phyloP scores from a whole-genome alignment of 257 asterid genomes.

The Misopates orontium region DNA sequence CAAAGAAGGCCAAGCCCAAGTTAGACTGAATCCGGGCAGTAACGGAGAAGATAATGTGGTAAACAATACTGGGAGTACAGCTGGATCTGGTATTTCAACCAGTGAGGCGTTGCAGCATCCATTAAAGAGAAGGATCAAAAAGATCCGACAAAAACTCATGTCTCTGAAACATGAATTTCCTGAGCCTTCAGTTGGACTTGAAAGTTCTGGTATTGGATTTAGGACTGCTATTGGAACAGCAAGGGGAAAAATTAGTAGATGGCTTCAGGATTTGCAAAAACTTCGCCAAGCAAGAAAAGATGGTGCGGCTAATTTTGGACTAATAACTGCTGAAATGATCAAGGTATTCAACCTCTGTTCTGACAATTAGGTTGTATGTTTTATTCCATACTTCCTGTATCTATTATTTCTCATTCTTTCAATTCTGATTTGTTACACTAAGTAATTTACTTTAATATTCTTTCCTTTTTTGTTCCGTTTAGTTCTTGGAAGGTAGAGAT shows the following conservation, averaged over 20 bases:
- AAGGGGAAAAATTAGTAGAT: slow-evolving; percentile 77
- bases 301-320: slow-evolving; percentile 88
- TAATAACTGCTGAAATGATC: slow-evolving; percentile 84
- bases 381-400: slow-evolving; percentile 1
- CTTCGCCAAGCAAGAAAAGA: slow-evolving; percentile 98
- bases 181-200: slow-evolving; percentile 74
- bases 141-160: slow-evolving; percentile 90
- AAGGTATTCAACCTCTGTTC: slow-evolving; percentile 54
- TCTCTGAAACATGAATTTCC: slow-evolving; percentile 87
- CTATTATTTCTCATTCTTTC: slow-evolving; percentile 18
- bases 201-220: slow-evolving; percentile 80
- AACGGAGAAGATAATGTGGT: slow-evolving; percentile 60
- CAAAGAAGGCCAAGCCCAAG: slow-evolving; percentile 75
- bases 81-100: slow-evolving; percentile 44
- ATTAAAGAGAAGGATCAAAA: slow-evolving; percentile 76
- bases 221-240: slow-evolving; percentile 89
- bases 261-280: slow-evolving; percentile 96
- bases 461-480: slow-evolving; percentile 17
- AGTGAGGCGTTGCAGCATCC: slow-evolving; percentile 65
- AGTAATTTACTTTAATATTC: slow-evolving; percentile 31
- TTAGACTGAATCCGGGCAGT: slow-evolving; percentile 48
- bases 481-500: slow-evolving; percentile 94
- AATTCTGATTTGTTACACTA: not conserved
- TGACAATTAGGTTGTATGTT: not conserved
- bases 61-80: slow-evolving; percentile 44